Evolutionary conservation across 306 rosid genomes (phyloP), one percentile per base, ranked within the genome.

Genomic region (Echinosophora koreensis): DNA sequence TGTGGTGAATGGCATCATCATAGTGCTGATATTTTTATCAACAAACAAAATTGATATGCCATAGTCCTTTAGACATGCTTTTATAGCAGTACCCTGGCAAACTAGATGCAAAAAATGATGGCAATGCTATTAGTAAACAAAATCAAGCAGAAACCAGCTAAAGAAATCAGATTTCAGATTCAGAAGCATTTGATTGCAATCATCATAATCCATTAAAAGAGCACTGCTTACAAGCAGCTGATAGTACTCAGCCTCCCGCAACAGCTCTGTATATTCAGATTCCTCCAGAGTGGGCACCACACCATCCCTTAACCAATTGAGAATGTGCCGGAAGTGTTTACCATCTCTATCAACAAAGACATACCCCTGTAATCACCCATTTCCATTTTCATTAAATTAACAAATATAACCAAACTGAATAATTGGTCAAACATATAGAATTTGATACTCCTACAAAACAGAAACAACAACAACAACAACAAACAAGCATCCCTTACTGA

Each of bases 331-430:
- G 63, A 94, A 92, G 83, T 90, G 97, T 73, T 84, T 83, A 37
- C 98, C 98, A 81, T 94, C 98, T 79, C 98, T 86, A 52, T 94
- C 98, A 63, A 94, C 80, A 83, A 92, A 92, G 44, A 92, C 91
- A 84, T 77, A 90, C 38, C 97, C 98, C 98, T 92, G 89, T 82
- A 76, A 86, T 14, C 71, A 79, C 41, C 59, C 76, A 77, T 38
- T 4, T 50, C 14, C 51, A 69, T 37, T 57, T 3, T 76, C 30
- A 30, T 34, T 14, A 76, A 41, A 56, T 60, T 54, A 60, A 68
- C 30, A 35, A 47, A 77, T 10, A 13, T 49, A 61, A 7, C 49
- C 6, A 18, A 75, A 32, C 49, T 49, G 66, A 46, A 69, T 15
- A 74, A 38, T 51, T 12, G 71, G 46, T 15, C 9, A 71, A 37